A percentile compares a stretch with the other conserved stretches of the same genome.
Evolutionary conservation across 768 basidiomycete genomes (phyloP).

Genomic region (Trametes gibbosa): DNA sequence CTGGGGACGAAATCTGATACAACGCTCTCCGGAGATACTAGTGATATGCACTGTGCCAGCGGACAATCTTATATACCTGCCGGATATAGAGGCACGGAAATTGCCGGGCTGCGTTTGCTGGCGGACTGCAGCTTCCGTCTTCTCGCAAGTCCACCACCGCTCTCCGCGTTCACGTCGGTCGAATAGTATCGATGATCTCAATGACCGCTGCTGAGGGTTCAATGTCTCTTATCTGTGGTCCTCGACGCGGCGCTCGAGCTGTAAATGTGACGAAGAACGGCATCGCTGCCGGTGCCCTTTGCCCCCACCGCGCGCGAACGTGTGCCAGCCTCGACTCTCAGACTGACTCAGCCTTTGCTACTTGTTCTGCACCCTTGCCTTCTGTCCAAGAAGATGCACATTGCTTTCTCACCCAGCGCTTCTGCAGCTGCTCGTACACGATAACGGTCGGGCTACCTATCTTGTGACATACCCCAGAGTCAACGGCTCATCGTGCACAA

Average conservation of each 20-base stretch:
- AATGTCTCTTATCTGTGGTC: background rate
- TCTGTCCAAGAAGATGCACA: background rate
- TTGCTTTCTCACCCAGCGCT: conserved; percentile 1
- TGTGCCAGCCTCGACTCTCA: background rate
- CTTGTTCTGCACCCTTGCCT: background rate
- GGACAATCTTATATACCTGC: background rate
- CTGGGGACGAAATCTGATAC: no score
- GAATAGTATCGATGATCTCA: background rate
- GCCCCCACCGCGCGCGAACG: background rate
- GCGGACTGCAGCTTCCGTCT: background rate
- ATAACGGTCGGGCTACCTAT: background rate
- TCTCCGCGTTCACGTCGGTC: background rate
- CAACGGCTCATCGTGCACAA: background rate
- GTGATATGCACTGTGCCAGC: no score
- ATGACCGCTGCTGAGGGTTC: background rate
- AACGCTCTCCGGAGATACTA: no score
- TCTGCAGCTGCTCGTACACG: conserved; percentile 1
- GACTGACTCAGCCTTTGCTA: background rate
- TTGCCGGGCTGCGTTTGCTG: background rate
- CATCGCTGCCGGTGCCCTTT: background rate
- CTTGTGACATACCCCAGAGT: background rate
- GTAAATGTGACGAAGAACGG: background rate
- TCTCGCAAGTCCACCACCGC: background rate
- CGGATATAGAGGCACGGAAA: background rate
- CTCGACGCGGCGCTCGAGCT: background rate